Evolutionary conservation across 129 eudicot species (phyloP).

Genomic region (Flaveria robusta): DNA sequence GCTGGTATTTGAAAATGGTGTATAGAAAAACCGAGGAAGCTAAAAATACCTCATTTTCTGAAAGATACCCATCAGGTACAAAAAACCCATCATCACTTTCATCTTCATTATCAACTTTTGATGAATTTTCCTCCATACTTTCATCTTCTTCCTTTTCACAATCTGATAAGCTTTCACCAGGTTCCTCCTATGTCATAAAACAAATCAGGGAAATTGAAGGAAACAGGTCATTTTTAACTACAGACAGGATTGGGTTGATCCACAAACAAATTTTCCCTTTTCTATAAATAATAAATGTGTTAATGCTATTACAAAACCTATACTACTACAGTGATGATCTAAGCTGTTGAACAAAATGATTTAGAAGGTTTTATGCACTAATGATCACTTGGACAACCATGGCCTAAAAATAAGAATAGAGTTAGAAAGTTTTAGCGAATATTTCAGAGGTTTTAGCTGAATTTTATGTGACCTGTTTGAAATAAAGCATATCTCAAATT

Average conservation of each 20-base stretch:
- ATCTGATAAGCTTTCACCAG: conserved; percentile 96
- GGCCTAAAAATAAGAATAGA: too few species aligned
- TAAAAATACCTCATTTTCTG: conserved; percentile 85
- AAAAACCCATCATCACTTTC: conserved; percentile 90
- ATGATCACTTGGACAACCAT: background rate
- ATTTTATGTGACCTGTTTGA: too few species aligned
- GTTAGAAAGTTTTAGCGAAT: too few species aligned
- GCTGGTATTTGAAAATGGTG: background rate
- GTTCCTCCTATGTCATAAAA: conserved; percentile 67
- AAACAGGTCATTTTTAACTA: background rate
- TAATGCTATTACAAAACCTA: background rate
- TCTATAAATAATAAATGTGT: background rate
- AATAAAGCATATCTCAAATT: background rate
- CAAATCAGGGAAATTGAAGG: background rate
- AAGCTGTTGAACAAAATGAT: background rate
- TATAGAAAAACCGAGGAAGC: background rate
- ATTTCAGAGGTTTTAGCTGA: too few species aligned
- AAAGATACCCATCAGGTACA: conserved; percentile 97
- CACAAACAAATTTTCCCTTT: background rate
- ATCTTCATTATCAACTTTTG: conserved; percentile 75
- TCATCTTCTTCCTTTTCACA: conserved; percentile 90
- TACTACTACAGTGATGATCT: background rate
- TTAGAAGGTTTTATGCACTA: background rate
- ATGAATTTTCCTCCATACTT: conserved; percentile 51
- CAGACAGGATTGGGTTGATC: background rate